Conservation (phyloP, 176 grass and related monocot genomes). For the bread wheat (Triticum aestivum) region IWGSC_CS_RefSeq_v2.1 NC_057799.1:581944580-581945079, state of each 20-base stretch:
- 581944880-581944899: slow-evolving; percentile 15
- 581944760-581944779: slow-evolving; percentile 27
- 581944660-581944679: slow-evolving; percentile 24
- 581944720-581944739: slow-evolving; percentile 8
- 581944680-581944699: slow-evolving; percentile 38
- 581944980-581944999: slow-evolving; percentile 56
- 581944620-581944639: slow-evolving; percentile 37
- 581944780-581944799: slow-evolving; percentile 26
- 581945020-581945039: slow-evolving; percentile 50
- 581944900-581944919: slow-evolving; percentile 10
- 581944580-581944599: slow-evolving; percentile 48
- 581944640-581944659: slow-evolving; percentile 25
- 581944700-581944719: slow-evolving; percentile 26
- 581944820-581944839: slow-evolving; percentile 57
- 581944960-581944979: slow-evolving; percentile 61
- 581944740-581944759: slow-evolving; percentile 37
- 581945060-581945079: slow-evolving; percentile 61
- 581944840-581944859: slow-evolving; percentile 51
- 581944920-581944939: slow-evolving; percentile 34
- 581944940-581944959: slow-evolving; percentile 48
- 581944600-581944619: slow-evolving; percentile 46
- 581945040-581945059: slow-evolving; percentile 40
- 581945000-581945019: slow-evolving; percentile 49
- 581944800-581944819: slow-evolving; percentile 40
- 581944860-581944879: slow-evolving; percentile 28